phyloP scores from a whole-genome alignment of 2,329 filamentous ascomycete species.

The Thielaviopsis ethacetica region DNA sequence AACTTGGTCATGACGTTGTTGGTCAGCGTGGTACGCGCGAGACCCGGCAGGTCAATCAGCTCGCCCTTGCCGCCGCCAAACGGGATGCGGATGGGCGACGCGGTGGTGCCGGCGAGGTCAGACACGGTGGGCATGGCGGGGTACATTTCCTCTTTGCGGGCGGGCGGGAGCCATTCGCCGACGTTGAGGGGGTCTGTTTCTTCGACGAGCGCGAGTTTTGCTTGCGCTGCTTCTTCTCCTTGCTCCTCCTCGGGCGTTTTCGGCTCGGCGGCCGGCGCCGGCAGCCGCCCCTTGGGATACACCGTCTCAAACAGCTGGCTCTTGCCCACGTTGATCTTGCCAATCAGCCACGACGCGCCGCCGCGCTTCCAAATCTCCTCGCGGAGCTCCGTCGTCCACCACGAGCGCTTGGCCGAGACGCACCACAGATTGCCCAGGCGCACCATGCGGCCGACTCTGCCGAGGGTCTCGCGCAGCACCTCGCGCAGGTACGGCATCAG shows the following conservation, averaged over 20 bases:
- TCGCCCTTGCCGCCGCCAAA: conserved; percentile 80
- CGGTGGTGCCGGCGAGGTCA: conserved; percentile 78
- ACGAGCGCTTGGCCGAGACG: conserved; percentile 70
- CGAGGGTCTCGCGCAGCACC: conserved; percentile 61
- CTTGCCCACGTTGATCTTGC: conserved; percentile 97
- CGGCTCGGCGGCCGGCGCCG: background rate
- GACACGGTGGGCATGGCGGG: conserved; percentile 79
- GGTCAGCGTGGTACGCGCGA: conserved; percentile 59
- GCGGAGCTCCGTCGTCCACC: conserved; percentile 83
- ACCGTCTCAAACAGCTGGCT: conserved; percentile 78
- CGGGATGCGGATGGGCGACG: conserved; percentile 81
- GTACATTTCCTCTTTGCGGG: conserved; percentile 55
- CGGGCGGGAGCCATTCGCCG: conserved; percentile 54
- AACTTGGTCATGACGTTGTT: conserved; percentile 51
- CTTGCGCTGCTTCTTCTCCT: background rate
- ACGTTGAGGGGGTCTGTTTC: conserved; percentile 20
- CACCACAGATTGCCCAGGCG: conserved; percentile 76
- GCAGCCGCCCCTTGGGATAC: conserved; percentile 53
- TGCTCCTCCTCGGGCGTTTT: background rate
- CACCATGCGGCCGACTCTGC: conserved; percentile 47
- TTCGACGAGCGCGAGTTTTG: conserved; percentile 13
- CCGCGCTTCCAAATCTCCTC: conserved; percentile 72
- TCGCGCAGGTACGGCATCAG: conserved; percentile 74
- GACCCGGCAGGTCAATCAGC: conserved; percentile 78
- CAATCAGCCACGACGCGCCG: conserved; percentile 86